phyloP scores from a whole-genome alignment of 805 yeast species.

The Metschnikowia lunata region DNA sequence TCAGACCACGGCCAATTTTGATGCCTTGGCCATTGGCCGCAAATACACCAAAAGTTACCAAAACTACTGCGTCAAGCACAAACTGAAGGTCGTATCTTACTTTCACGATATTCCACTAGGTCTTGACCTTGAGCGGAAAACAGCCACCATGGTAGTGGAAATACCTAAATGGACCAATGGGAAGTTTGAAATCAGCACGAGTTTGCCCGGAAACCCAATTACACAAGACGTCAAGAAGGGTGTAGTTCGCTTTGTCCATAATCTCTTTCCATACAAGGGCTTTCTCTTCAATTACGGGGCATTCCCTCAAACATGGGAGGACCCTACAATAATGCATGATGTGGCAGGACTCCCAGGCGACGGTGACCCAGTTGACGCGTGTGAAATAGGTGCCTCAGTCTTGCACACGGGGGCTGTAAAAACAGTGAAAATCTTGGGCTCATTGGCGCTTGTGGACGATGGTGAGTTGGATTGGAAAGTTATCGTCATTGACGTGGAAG shows the following conservation, averaged over 20 bases:
- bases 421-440: constrained; percentile 89
- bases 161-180: constrained; percentile 99
- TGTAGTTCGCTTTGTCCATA: constrained; percentile 89
- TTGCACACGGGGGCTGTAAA: constrained; percentile 69
- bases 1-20: constrained; percentile 4
- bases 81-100: constrained; percentile 47
- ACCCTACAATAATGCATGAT: constrained; percentile 52
- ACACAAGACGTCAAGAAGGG: constrained; percentile 98
- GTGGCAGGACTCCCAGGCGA: constrained; percentile 64
- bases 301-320: constrained; percentile 92
- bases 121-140: constrained; percentile 33
- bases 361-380: constrained; percentile 91
- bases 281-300: constrained; percentile 99
- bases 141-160: constrained; percentile 81
- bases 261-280: constrained; percentile 98
- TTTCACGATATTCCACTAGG: constrained; percentile 71
- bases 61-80: constrained; percentile 39
- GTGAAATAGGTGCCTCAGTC: constrained; percentile 79
- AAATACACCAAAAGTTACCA: constrained; percentile 36
- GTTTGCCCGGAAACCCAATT: constrained; percentile 81
- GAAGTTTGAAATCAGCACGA: constrained; percentile 91
- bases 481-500: constrained; percentile 76
- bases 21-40: constrained; percentile 22
- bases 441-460: constrained; percentile 90
- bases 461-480: constrained; percentile 92